Evolutionary conservation across 495 filamentous ascomycete genomes (phyloP), one percentile per base, ranked within the genome.

Genomic region (Aspergillus heteromorphus): DNA sequence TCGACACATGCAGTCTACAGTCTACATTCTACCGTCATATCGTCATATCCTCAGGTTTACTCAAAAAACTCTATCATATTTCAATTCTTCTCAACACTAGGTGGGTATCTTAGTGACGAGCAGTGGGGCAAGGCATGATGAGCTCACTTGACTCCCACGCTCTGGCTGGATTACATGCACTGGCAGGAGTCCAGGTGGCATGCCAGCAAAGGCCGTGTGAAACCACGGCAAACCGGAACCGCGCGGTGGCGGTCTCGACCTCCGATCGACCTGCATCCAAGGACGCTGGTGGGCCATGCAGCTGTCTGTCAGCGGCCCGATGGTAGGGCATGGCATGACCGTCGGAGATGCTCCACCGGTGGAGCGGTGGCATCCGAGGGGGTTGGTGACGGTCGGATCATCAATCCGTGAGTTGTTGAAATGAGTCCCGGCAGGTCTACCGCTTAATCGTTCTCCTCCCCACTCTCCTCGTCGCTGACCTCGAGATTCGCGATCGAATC

Each of bases 401-500:
- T 38, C 34, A 38, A 38, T 38, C 34, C 34, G 13, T n/a, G n/a
- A 29, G 21, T 14, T 16, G 23, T 47, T 29, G 43, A 47, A 23
- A 27, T 16, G 14, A 10, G 6, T 29, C 23, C 5, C 16, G 43
- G 14, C 43, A 47, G 27, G 13, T 8, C 29, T 5, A 10, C 0
- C 25, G 13, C 55, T 73, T 69, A 73, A 19, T 74, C 71, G 40
- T 65, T 55, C 47, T 75, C 72, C 51, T 73, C 69, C 36, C 67
- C 72, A 58, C 72, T 75, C 56, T 75, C 72, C 48, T 70, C 71
- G 29, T 75, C 72, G 42, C 71, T 73, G 40, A 77, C 57, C 53
- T 74, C 68, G 20, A 77, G 65, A 54, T 75, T 70, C 6, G 71
- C 72, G 21, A 73, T 73, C 4, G 72, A 74, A 48, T 74, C 70